phyloP scores from a whole-genome alignment of 2,329 filamentous ascomycete genomes.

The Xylaria sp. region DNA sequence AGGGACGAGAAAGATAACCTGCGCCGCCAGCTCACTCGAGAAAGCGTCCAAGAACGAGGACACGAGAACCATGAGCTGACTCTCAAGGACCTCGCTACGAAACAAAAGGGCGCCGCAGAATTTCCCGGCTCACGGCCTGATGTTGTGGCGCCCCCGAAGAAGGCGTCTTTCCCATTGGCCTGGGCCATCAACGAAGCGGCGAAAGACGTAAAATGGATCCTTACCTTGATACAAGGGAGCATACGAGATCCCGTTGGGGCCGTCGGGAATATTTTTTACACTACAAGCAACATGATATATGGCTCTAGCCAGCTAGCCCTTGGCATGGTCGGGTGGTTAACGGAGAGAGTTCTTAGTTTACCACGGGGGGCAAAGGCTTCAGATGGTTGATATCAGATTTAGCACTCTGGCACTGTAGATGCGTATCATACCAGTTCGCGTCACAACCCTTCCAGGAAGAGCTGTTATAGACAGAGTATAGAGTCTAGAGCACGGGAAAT shows the following conservation, averaged over 20 bases:
- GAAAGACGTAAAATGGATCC: constrained; percentile 24
- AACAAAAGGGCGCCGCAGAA: constrained; percentile 33
- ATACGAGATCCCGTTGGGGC: constrained; percentile 24
- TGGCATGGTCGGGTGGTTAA: constrained; percentile 22
- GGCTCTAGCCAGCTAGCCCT: constrained; percentile 20
- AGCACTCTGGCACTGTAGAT: background rate
- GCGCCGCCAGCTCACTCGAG: constrained; percentile 37
- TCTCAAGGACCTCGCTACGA: constrained; percentile 35
- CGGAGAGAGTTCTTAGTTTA: constrained; percentile 8
- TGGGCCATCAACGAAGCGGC: constrained; percentile 32
- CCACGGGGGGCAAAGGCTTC: background rate
- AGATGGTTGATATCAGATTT: background rate
- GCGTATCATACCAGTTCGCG: background rate
- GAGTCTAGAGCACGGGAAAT: background rate
- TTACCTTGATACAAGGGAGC: constrained; percentile 24
- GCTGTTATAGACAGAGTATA: background rate
- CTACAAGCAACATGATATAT: constrained; percentile 20
- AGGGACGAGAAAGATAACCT: constrained; percentile 31
- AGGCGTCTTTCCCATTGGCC: constrained; percentile 34
- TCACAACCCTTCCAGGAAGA: background rate
- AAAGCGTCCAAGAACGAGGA: constrained; percentile 36
- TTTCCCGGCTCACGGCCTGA: constrained; percentile 39
- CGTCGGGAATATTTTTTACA: constrained; percentile 20
- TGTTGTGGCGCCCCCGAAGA: constrained; percentile 36
- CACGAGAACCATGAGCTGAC: constrained; percentile 41